Percentiles rank a stretch among this genome's conserved stretches.
These are phyloP conservation scores for Beverwykella pulmonaria DNA, from an alignment of 495 filamentous ascomycete genomes.

Conservation along the genomic window DNA sequence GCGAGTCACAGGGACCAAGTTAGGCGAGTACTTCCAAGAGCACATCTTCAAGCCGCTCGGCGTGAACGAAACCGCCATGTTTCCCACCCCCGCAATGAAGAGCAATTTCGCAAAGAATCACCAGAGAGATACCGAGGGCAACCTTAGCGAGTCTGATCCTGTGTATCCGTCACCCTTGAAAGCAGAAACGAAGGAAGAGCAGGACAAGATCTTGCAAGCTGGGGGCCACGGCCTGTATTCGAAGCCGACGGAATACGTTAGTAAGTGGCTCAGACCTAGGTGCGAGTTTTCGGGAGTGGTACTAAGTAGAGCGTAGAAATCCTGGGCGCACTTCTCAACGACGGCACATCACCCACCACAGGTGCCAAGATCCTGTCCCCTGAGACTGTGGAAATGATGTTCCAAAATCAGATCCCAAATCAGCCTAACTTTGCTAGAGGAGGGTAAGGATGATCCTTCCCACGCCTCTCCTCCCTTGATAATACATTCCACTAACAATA, in stretches of 20 bases:
- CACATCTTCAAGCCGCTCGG: constrained; percentile 62
- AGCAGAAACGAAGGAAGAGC: constrained; percentile 44
- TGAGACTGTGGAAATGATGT: constrained; percentile 61
- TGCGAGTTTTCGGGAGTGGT: not conserved
- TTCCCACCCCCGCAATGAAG: constrained; percentile 57
- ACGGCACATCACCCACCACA: constrained; percentile 51
- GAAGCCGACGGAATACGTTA: constrained; percentile 58
- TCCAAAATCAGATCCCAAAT: constrained; percentile 61
- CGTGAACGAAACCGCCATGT: constrained; percentile 57
- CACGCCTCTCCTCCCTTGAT: not conserved
- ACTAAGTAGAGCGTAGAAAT: constrained; percentile 6
- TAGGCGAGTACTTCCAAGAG: constrained; percentile 60
- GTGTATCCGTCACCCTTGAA: constrained; percentile 51
- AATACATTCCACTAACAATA: constrained; percentile 22
- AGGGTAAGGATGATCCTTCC: not conserved
- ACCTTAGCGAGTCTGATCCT: constrained; percentile 52
- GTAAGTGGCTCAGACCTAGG: constrained; percentile 44
- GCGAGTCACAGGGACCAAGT: constrained; percentile 52
- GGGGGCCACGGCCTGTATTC: constrained; percentile 62
- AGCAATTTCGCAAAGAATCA: constrained; percentile 56
- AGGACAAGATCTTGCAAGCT: constrained; percentile 51
- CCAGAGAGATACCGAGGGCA: constrained; percentile 48
- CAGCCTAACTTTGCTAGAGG: constrained; percentile 5
- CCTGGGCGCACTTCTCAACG: constrained; percentile 38
- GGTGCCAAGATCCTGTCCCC: constrained; percentile 49